These are phyloP conservation scores for Calonectria ilicicola DNA, from an alignment of 2,329 filamentous ascomycete genomes.

Conservation along the genomic window DNA sequence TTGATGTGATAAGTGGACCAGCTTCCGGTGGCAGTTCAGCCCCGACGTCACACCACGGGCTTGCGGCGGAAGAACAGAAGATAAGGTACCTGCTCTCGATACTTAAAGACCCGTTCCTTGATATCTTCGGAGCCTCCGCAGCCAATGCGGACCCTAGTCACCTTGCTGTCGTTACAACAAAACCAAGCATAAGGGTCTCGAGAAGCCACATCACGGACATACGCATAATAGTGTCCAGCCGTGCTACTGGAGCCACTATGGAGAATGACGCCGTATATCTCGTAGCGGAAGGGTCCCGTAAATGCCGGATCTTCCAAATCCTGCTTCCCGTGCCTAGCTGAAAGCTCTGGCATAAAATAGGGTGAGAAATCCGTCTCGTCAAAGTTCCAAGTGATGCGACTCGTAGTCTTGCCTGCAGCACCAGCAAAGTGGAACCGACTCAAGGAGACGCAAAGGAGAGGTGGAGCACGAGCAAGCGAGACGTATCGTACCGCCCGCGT, in stretches of 20 bases:
- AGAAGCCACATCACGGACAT: conserved; percentile 69
- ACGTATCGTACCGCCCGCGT: conserved; percentile 77
- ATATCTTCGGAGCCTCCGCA: conserved; percentile 49
- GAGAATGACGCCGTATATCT: conserved; percentile 86
- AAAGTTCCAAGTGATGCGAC: conserved; percentile 81
- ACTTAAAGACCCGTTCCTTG: conserved; percentile 54
- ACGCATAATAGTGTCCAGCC: conserved; percentile 84
- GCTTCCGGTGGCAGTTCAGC: neutral
- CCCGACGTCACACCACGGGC: conserved; percentile 32
- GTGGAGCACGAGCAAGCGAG: conserved; percentile 81
- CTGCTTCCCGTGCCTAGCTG: conserved; percentile 44
- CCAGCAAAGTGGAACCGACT: conserved; percentile 63
- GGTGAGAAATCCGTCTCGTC: conserved; percentile 70
- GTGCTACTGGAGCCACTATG: conserved; percentile 77
- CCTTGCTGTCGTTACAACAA: conserved; percentile 59
- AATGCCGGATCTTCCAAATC: conserved; percentile 55
- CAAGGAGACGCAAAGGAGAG: conserved; percentile 82
- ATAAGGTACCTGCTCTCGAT: conserved; percentile 57
- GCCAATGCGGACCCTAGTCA: conserved; percentile 57
- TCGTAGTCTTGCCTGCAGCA: conserved; percentile 73
- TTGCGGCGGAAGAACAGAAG: conserved; percentile 60
- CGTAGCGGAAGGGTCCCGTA: conserved; percentile 76
- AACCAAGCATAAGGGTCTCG: conserved; percentile 60
- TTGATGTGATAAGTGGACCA: neutral
- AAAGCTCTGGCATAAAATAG: conserved; percentile 52